Evolutionary conservation across 2,329 filamentous ascomycete species (phyloP).

Genomic region (Diaporthe citri): DNA sequence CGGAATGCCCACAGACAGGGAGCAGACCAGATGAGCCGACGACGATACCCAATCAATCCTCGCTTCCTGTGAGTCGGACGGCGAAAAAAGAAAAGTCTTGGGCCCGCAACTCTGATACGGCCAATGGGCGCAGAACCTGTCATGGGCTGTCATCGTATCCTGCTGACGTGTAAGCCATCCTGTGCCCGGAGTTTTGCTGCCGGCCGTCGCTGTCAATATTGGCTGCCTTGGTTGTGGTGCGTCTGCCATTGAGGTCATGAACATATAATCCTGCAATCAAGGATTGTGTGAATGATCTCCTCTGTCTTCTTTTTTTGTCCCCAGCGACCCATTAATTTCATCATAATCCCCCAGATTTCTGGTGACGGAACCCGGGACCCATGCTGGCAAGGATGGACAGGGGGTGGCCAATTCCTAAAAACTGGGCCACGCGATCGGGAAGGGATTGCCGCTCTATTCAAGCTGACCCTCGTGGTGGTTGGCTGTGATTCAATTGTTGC

Average conservation of each 20-base stretch:
- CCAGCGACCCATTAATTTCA: slow-evolving; percentile 26
- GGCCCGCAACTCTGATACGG: slow-evolving; percentile 2
- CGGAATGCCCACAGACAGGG: slow-evolving; percentile 25
- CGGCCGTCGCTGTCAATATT: background rate
- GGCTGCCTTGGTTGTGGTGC: slow-evolving; percentile 5
- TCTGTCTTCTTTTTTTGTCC: slow-evolving; percentile 24
- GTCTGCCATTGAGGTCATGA: slow-evolving; percentile 18
- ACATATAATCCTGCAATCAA: slow-evolving; percentile 3
- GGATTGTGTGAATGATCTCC: slow-evolving; percentile 5
- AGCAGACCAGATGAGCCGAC: background rate
- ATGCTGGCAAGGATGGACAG: slow-evolving; percentile 36
- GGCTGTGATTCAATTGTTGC: slow-evolving; percentile 11
- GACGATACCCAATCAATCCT: background rate
- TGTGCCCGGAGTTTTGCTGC: background rate
- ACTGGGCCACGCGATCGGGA: slow-evolving; percentile 6
- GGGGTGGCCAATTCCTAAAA: slow-evolving; percentile 41
- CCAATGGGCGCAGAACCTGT: slow-evolving; percentile 18
- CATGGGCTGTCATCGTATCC: slow-evolving; percentile 21
- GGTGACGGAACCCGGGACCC: background rate
- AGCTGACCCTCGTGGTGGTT: slow-evolving; percentile 6
- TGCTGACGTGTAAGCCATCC: slow-evolving; percentile 28
- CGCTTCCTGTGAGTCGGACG: slow-evolving; percentile 5
- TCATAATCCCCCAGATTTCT: slow-evolving; percentile 35
- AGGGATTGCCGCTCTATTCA: slow-evolving; percentile 26
- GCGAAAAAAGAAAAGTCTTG: slow-evolving; percentile 3